Percentiles rank a stretch among this genome's conserved stretches.
phyloP scores from a whole-genome alignment of 805 yeast genomes.

The Teunomyces pallodes region DNA sequence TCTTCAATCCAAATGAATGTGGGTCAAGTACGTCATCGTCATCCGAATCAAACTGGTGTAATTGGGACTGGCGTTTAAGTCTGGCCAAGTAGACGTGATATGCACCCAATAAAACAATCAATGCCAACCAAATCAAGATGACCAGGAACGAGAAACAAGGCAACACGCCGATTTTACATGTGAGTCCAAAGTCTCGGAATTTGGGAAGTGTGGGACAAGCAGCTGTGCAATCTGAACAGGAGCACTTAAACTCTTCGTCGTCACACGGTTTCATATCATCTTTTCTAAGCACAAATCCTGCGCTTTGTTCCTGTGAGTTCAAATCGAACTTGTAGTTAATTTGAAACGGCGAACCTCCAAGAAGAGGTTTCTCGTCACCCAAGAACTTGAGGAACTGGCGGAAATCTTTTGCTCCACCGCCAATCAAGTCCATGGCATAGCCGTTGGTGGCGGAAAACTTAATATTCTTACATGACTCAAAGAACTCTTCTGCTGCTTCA shows the following conservation, averaged over 20 bases:
- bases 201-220: constrained; percentile 72
- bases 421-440: constrained; percentile 92
- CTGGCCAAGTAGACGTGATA: constrained; percentile 30
- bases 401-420: constrained; percentile 91
- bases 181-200: constrained; percentile 30
- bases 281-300: constrained; percentile 19
- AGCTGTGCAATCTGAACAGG: constrained; percentile 85
- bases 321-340: constrained; percentile 65
- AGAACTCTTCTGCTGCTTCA: constrained; percentile 61
- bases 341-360: constrained; percentile 96
- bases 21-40: background rate
- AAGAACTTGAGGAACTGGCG: constrained; percentile 75
- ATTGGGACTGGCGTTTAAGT: background rate
- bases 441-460: constrained; percentile 95
- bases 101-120: constrained; percentile 42
- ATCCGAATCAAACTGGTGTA: background rate
- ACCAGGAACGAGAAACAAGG: constrained; percentile 75
- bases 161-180: constrained; percentile 57
- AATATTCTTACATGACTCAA: constrained; percentile 81
- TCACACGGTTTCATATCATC: constrained; percentile 52
- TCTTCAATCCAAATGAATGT: background rate
- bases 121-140: constrained; percentile 44
- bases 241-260: constrained; percentile 67
- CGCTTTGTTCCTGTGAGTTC: constrained; percentile 9
- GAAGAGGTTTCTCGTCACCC: constrained; percentile 90